A percentile compares a stretch with the other conserved stretches of the same genome.
Evolutionary conservation across 805 yeast genomes (phyloP).

Genomic region (Pichia scutulata): DNA sequence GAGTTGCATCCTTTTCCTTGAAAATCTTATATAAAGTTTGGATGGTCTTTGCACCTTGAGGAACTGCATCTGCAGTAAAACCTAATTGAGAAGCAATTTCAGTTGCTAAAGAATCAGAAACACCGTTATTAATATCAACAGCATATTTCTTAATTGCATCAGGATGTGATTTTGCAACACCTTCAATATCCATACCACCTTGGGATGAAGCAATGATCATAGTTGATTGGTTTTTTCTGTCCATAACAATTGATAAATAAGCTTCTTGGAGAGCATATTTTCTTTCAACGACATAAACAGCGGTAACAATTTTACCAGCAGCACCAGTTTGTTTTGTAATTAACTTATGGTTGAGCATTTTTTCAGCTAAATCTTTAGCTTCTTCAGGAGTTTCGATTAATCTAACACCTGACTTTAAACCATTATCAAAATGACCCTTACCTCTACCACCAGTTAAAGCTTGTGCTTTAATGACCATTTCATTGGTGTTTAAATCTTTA

Average conservation of each 20-base stretch:
- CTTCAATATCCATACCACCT: conserved; percentile 99
- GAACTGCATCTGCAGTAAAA: conserved; percentile 66
- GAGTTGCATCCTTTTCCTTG: conserved; percentile 90
- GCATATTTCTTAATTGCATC: conserved; percentile 84
- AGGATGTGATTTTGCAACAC: conserved; percentile 90
- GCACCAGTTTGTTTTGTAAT: conserved; percentile 98
- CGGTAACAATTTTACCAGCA: conserved; percentile 93
- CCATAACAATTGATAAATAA: conserved; percentile 89
- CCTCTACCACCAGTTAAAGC: conserved; percentile 99
- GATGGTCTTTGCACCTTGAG: conserved; percentile 83
- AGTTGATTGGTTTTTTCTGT: conserved; percentile 85
- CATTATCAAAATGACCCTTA: conserved; percentile 94
- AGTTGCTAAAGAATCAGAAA: conserved; percentile 66
- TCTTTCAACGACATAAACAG: conserved; percentile 92
- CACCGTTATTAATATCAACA: conserved; percentile 70
- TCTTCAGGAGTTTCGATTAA: conserved; percentile 78
- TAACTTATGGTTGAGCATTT: conserved; percentile 88
- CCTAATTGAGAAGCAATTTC: conserved; percentile 77
- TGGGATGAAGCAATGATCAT: conserved; percentile 92
- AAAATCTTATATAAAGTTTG: conserved; percentile 84
- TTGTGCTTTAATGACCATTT: conserved; percentile 94
- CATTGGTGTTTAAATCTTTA: conserved; percentile 63
- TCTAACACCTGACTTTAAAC: conserved; percentile 94
- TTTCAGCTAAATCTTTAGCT: conserved; percentile 75
- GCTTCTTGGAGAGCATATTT: conserved; percentile 93